A percentile compares a stretch with the other conserved stretches of the same genome.
Evolutionary conservation across 2,329 filamentous ascomycete genomes (phyloP).

Genomic region (Aspergillus hiratsukae): DNA sequence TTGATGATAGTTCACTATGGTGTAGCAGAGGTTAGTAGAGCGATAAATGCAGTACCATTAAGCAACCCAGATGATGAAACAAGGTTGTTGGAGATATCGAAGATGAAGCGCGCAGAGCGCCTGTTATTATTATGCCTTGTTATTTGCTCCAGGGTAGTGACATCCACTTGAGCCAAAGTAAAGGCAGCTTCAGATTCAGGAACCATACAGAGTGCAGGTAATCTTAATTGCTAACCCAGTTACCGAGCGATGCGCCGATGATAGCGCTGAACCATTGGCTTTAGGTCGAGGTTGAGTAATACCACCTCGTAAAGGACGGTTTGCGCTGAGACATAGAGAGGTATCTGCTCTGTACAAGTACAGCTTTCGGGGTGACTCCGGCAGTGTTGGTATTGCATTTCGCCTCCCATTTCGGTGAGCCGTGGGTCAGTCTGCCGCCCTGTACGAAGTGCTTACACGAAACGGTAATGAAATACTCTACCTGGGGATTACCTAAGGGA

Average conservation of each 20-base stretch:
- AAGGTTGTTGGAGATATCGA: background rate
- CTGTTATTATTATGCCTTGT: background rate
- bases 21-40: background rate
- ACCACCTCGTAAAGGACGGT: background rate
- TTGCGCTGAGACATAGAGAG: too few relatives aligned
- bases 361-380: constrained; percentile 6
- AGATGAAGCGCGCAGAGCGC: background rate
- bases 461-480: background rate
- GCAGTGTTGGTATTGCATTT: background rate
- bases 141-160: background rate
- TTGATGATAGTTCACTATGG: background rate
- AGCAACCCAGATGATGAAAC: background rate
- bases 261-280: background rate
- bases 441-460: background rate
- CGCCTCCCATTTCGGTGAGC: background rate
- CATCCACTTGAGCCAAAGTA: background rate
- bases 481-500: background rate
- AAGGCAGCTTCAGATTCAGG: background rate
- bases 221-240: background rate
- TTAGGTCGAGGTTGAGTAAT: background rate
- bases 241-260: background rate
- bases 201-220: background rate
- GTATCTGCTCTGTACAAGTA: background rate
- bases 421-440: background rate
- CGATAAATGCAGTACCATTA: background rate